phyloP scores from a whole-genome alignment of 1,139 yeast genomes.

The Citeromyces siamensis region DNA sequence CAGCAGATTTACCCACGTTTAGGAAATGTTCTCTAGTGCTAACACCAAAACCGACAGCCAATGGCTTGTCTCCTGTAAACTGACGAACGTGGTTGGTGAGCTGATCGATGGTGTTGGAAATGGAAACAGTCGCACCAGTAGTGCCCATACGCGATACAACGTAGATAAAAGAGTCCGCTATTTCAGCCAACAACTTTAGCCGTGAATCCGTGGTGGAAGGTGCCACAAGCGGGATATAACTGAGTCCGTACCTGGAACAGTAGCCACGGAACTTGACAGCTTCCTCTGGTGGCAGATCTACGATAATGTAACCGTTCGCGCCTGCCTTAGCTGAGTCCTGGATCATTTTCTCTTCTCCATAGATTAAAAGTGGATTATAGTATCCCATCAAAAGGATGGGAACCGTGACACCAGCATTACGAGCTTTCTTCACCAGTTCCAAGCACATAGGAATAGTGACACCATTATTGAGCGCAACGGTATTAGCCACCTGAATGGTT shows the following conservation, averaged over 20 bases:
- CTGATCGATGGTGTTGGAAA: conserved; percentile 52
- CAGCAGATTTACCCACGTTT: conserved; percentile 68
- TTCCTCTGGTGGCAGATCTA: conserved; percentile 97
- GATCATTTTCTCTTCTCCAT: conserved; percentile 79
- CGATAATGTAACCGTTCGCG: conserved; percentile 89
- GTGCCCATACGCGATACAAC: conserved; percentile 98
- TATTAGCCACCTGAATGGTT: conserved; percentile 82
- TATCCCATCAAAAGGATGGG: conserved; percentile 96
- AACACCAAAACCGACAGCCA: conserved; percentile 97
- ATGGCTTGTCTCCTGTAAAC: conserved; percentile 63
- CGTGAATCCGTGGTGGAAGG: conserved; percentile 94
- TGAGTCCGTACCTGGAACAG: conserved; percentile 57
- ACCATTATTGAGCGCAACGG: conserved; percentile 68
- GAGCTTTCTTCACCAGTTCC: conserved; percentile 62
- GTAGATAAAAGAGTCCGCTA: conserved; percentile 91
- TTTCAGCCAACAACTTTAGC: conserved; percentile 59
- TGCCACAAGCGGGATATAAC: conserved; percentile 89
- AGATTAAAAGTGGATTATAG: conserved; percentile 85
- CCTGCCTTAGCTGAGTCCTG: conserved; percentile 76
- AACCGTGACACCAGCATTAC: conserved; percentile 71
- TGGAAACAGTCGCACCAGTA: conserved; percentile 72
- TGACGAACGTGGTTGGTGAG: conserved; percentile 68
- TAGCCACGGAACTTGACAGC: conserved; percentile 74
- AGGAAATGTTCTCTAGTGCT: conserved; percentile 84
- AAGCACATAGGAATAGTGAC: conserved; percentile 58